phyloP scores from a whole-genome alignment of 2,329 filamentous ascomycete genomes.

The Aspergillus sp. region DNA sequence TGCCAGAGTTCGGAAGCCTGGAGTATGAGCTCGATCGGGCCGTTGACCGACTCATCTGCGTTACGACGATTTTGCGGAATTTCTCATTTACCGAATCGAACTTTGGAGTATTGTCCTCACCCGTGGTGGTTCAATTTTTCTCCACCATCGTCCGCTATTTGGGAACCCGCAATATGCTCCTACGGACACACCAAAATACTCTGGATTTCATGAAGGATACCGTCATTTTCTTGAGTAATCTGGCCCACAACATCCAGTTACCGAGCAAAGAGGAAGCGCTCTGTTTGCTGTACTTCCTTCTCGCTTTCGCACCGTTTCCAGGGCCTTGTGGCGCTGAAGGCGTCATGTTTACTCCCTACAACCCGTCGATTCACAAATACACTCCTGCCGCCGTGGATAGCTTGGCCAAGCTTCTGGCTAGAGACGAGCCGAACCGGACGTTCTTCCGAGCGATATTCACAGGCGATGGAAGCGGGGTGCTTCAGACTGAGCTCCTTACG shows the following conservation, averaged over 20 bases:
- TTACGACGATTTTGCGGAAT: slow-evolving; percentile 90
- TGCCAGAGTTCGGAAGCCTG: slow-evolving; percentile 69
- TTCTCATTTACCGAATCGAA: slow-evolving; percentile 84
- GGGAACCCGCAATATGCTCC: slow-evolving; percentile 82
- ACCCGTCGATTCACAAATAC: slow-evolving; percentile 79
- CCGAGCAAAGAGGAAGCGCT: slow-evolving; percentile 84
- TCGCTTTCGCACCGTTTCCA: slow-evolving; percentile 84
- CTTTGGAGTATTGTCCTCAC: slow-evolving; percentile 70
- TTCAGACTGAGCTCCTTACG: slow-evolving; percentile 77
- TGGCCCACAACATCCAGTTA: slow-evolving; percentile 75
- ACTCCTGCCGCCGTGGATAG: slow-evolving; percentile 86
- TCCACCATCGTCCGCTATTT: slow-evolving; percentile 81
- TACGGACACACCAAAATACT: slow-evolving; percentile 79
- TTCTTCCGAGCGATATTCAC: slow-evolving; percentile 81
- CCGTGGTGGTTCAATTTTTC: slow-evolving; percentile 77
- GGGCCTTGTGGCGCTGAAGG: slow-evolving; percentile 58
- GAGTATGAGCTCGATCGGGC: slow-evolving; percentile 83
- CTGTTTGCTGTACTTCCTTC: slow-evolving; percentile 81
- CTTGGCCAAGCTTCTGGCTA: slow-evolving; percentile 84
- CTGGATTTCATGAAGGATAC: slow-evolving; percentile 97
- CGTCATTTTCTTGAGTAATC: slow-evolving; percentile 84
- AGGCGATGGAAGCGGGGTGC: slow-evolving; percentile 62
- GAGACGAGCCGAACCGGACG: slow-evolving; percentile 88
- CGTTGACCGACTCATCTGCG: slow-evolving; percentile 82
- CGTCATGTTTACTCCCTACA: slow-evolving; percentile 77